Evolutionary conservation across 2,329 filamentous ascomycete genomes (phyloP).

Genomic region (Laburnicola sp.): DNA sequence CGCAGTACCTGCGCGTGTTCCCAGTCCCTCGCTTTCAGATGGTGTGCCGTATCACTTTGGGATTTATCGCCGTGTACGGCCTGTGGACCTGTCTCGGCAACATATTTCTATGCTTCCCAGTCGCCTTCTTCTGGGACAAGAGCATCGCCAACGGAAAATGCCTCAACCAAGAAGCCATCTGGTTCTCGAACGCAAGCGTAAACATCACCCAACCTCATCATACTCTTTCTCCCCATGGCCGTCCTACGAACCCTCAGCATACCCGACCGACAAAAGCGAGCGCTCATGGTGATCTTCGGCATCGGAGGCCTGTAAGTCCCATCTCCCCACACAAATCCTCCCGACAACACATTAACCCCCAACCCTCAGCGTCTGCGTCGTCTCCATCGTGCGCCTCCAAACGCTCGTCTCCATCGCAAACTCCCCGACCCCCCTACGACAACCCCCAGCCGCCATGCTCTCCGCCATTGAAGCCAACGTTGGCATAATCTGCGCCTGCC

Average conservation of each 20-base stretch:
- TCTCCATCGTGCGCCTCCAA: conserved; percentile 41
- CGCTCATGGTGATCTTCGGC: conserved; percentile 42
- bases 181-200: conserved; percentile 36
- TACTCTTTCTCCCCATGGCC: conserved; percentile 38
- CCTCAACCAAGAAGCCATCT: conserved; percentile 34
- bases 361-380: conserved; percentile 31
- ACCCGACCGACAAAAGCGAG: conserved; percentile 39
- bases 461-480: conserved; percentile 40
- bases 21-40: conserved; percentile 31
- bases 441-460: conserved; percentile 38
- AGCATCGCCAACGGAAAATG: conserved; percentile 30
- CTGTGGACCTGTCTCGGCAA: conserved; percentile 38
- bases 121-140: conserved; percentile 40
- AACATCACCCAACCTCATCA: conserved; percentile 38
- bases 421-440: conserved; percentile 36
- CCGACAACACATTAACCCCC: conserved; percentile 11
- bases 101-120: conserved; percentile 39
- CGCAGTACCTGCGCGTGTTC: conserved; percentile 40
- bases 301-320: conserved; percentile 46
- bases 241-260: conserved; percentile 39
- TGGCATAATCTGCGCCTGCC: conserved; percentile 40
- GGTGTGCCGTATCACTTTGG: conserved; percentile 33
- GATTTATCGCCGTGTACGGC: conserved; percentile 29
- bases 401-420: conserved; percentile 34
- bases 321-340: background rate